Conservation (phyloP, 805 yeast genomes). For the Kodamaea kaohsiungensis region DNA sequence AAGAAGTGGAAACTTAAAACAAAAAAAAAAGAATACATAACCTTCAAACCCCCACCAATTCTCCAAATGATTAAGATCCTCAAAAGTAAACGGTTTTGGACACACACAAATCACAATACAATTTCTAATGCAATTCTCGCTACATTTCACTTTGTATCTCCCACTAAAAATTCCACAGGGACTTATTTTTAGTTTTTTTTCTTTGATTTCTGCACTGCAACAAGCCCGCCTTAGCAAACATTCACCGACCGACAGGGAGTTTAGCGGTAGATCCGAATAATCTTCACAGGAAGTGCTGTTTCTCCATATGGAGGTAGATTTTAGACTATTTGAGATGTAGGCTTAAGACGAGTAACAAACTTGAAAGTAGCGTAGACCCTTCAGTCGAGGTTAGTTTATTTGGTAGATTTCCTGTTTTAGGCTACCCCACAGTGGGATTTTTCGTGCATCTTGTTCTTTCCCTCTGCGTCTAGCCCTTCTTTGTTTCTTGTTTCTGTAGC, state of each 20-base stretch:
- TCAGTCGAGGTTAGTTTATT: not conserved
- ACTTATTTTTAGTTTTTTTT: not conserved
- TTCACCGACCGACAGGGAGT: not conserved
- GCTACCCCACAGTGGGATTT: not conserved
- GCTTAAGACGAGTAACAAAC: not conserved
- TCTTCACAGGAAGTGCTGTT: not conserved
- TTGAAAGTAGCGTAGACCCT: not conserved
- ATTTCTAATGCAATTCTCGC: not conserved
- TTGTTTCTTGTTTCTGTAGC: not conserved
- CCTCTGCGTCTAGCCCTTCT: not conserved
- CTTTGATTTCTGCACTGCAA: not conserved
- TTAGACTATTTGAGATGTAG: not conserved
- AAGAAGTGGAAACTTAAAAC: too few species aligned
- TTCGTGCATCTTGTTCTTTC: not conserved
- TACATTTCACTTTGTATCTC: not conserved
- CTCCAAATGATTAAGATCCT: too few species aligned
- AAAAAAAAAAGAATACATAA: too few species aligned
- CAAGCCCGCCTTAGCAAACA: not conserved
- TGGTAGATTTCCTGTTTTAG: not conserved
- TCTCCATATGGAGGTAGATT: not conserved
- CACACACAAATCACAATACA: too few species aligned
- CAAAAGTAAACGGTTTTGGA: too few species aligned
- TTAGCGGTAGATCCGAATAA: not conserved
- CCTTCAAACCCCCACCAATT: too few species aligned
- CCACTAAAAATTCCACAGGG: not conserved